These are phyloP conservation scores for Cucurbita argyrosperma DNA, from an alignment of 306 rosid species.

Conservation along the genomic window DNA sequence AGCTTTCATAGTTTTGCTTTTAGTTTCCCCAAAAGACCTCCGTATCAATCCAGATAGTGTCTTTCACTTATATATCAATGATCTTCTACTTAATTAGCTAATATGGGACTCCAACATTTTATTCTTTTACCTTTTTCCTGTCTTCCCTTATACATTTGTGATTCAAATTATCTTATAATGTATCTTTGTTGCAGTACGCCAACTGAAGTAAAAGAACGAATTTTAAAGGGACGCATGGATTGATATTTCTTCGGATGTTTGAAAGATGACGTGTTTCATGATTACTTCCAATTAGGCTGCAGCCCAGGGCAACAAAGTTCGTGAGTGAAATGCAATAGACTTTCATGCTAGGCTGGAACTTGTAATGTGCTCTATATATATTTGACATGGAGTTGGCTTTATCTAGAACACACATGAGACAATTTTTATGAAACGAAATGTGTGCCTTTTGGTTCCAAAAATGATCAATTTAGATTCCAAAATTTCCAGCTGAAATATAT, in stretches of 20 bases:
- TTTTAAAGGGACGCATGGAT: constrained; percentile 97
- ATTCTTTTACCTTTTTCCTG: background rate
- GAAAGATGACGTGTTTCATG: background rate
- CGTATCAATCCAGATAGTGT: too few species aligned
- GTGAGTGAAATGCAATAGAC: constrained; percentile 1
- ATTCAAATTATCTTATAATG: constrained; percentile 1
- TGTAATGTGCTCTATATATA: background rate
- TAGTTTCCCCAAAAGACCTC: too few species aligned
- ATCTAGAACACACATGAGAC: background rate
- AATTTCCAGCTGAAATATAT: background rate
- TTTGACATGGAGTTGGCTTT: constrained; percentile 16
- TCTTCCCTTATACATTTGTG: background rate
- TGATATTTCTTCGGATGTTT: constrained; percentile 11
- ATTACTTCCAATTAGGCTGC: background rate
- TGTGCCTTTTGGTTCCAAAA: background rate
- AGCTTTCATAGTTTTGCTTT: too few species aligned
- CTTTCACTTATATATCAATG: too few species aligned
- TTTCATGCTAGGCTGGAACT: background rate
- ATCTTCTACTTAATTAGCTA: background rate
- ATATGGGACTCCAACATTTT: background rate
- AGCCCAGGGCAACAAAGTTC: background rate
- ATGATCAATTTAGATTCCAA: background rate
- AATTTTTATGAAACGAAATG: background rate
- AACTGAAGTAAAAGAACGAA: constrained; percentile 79
- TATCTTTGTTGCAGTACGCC: constrained; percentile 53